A percentile compares a stretch with the other conserved stretches of the same genome.
phyloP scores from a whole-genome alignment of 2,329 filamentous ascomycete species.

The Bisporella sp. region DNA sequence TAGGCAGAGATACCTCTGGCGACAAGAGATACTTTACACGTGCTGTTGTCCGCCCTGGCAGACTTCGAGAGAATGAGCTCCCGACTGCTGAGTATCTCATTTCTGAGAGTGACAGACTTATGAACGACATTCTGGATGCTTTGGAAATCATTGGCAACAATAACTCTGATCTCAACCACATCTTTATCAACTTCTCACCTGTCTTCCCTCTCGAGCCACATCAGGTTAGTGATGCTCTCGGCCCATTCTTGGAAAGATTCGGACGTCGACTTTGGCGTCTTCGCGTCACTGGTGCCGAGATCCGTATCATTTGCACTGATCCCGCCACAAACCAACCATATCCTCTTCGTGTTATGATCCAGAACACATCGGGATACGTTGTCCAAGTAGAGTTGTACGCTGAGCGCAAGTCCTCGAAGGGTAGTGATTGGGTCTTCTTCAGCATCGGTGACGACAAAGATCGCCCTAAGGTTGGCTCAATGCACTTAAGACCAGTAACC shows the following conservation, averaged over 20 bases:
- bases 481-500: slow-evolving; percentile 86
- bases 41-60: slow-evolving; percentile 87
- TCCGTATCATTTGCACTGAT: slow-evolving; percentile 96
- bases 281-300: slow-evolving; percentile 93
- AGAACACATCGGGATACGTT: slow-evolving; percentile 96
- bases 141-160: slow-evolving; percentile 99
- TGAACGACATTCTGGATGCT: slow-evolving; percentile 96
- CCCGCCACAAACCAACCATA: slow-evolving; percentile 75
- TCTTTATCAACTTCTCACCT: slow-evolving; percentile 99
- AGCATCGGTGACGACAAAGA: slow-evolving; percentile 83
- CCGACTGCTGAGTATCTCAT: slow-evolving; percentile 98
- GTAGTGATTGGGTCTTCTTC: slow-evolving; percentile 91
- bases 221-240: slow-evolving; percentile 88
- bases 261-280: slow-evolving; percentile 92
- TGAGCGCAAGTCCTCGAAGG: slow-evolving; percentile 96
- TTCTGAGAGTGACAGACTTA: slow-evolving; percentile 89
- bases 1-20: slow-evolving; percentile 89
- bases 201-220: slow-evolving; percentile 87
- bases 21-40: slow-evolving; percentile 99
- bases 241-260: slow-evolving; percentile 93
- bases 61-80: slow-evolving; percentile 84
- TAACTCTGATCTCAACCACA: slow-evolving; percentile 98
- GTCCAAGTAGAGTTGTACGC: slow-evolving; percentile 97
- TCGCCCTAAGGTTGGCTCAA: slow-evolving; percentile 70
- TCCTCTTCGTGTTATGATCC: slow-evolving; percentile 92